Conservation (phyloP, 345 rosid species). For the Hibiscus trionum region DNA sequence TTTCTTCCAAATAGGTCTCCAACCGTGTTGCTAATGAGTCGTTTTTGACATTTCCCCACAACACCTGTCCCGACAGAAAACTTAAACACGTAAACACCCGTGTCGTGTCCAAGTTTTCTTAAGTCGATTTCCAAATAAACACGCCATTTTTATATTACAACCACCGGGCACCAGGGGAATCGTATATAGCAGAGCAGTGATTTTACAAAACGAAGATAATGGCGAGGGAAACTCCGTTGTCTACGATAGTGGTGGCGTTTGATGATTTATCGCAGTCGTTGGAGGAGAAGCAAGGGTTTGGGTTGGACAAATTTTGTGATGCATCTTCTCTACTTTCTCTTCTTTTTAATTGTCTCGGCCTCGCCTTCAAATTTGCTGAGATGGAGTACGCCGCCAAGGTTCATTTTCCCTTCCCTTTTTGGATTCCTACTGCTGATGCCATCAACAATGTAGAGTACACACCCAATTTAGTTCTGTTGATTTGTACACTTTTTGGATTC, state of each 20-base stretch:
- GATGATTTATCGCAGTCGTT: slow-evolving; percentile 40
- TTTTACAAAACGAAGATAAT: neutral
- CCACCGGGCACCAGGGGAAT: no score
- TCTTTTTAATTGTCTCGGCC: slow-evolving; percentile 65
- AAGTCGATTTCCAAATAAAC: no score
- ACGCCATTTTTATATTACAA: no score
- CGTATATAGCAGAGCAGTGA: slow-evolving; percentile 42
- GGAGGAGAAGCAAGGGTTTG: slow-evolving; percentile 18
- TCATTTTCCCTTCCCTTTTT: neutral
- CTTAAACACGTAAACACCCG: no score
- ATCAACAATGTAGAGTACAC: no score
- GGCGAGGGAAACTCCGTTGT: slow-evolving; percentile 25
- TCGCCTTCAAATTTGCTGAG: slow-evolving; percentile 88
- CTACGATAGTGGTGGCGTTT: slow-evolving; percentile 49
- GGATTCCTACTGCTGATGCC: neutral
- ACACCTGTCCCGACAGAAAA: no score
- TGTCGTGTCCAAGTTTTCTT: no score
- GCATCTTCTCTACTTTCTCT: slow-evolving; percentile 63
- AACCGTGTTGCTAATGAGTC: no score
- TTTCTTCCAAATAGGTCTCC: no score
- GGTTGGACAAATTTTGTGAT: slow-evolving; percentile 49
- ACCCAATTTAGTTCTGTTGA: no score
- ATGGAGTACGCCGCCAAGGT: slow-evolving; percentile 74
- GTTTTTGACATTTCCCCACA: no score
- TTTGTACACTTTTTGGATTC: no score